phyloP scores from a whole-genome alignment of 768 basidiomycete genomes.

The Pleurotus salmoneostramineus region DNA sequence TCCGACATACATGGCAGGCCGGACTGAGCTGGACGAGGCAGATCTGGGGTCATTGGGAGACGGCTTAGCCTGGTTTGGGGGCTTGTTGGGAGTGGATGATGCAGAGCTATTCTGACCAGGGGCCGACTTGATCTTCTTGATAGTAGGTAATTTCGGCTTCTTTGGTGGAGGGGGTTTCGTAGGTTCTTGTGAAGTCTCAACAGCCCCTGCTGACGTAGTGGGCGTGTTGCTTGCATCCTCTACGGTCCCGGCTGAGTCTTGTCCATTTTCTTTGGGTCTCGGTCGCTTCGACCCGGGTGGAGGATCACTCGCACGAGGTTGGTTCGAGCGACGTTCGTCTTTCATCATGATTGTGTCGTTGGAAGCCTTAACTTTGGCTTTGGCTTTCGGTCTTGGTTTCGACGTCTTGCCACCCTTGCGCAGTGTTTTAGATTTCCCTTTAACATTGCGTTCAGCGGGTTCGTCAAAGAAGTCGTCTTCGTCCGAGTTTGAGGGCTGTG shows the following conservation, averaged over 20 bases:
- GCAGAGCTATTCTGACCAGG: slow-evolving; percentile 14
- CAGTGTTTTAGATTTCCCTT: slow-evolving; percentile 10
- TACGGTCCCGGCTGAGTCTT: slow-evolving; percentile 19
- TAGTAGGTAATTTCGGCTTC: slow-evolving; percentile 65
- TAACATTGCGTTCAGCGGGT: slow-evolving; percentile 6
- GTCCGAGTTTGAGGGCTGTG: slow-evolving; percentile 14
- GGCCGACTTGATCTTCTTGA: slow-evolving; percentile 58
- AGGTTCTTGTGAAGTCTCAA: slow-evolving; percentile 20
- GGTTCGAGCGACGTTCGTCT: slow-evolving; percentile 34
- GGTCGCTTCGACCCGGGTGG: slow-evolving; percentile 25
- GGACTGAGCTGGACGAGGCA: slow-evolving; percentile 20
- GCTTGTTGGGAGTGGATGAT: slow-evolving; percentile 16
- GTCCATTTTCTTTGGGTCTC: slow-evolving; percentile 23
- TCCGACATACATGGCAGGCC: slow-evolving; percentile 36
- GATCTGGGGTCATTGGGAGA: slow-evolving; percentile 22
- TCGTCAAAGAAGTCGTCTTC: slow-evolving; percentile 15
- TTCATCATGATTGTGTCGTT: slow-evolving; percentile 31
- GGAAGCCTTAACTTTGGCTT: slow-evolving; percentile 12
- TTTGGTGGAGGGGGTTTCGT: slow-evolving; percentile 39
- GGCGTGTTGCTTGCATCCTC: slow-evolving; percentile 26
- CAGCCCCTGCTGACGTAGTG: slow-evolving; percentile 23
- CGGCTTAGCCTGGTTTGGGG: slow-evolving; percentile 14
- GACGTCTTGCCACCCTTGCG: slow-evolving; percentile 13
- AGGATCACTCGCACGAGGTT: slow-evolving; percentile 10
- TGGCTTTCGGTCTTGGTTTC: slow-evolving; percentile 3